phyloP scores from a whole-genome alignment of 495 filamentous ascomycete species.

The Sporormia fimetaria region DNA sequence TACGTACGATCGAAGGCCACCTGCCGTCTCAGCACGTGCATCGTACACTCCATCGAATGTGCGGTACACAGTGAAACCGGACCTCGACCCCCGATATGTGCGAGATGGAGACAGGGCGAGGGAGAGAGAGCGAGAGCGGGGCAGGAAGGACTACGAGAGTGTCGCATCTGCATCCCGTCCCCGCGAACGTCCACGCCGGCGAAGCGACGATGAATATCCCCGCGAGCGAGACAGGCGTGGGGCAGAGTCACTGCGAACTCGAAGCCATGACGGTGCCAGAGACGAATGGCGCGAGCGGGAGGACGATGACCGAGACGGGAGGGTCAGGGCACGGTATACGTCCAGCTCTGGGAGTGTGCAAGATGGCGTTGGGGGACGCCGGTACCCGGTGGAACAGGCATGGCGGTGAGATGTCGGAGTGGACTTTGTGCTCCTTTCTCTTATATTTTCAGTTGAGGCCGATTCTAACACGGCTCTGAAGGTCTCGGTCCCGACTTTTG shows the following conservation, averaged over 20 bases:
- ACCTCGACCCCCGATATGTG: slow-evolving; percentile 4
- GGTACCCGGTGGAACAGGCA: slow-evolving; percentile 17
- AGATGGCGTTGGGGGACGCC: slow-evolving; percentile 14
- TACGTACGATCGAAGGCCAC: slow-evolving; percentile 16
- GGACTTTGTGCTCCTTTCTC: background rate
- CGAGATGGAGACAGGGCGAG: background rate
- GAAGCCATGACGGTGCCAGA: slow-evolving; percentile 9
- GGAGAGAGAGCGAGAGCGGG: slow-evolving; percentile 1
- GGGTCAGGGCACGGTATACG: slow-evolving; percentile 4
- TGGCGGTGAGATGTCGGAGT: slow-evolving; percentile 6
- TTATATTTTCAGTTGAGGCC: too few relatives aligned
- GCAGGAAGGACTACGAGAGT: slow-evolving; percentile 1
- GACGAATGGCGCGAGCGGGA: slow-evolving; percentile 8
- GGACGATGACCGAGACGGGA: slow-evolving; percentile 3
- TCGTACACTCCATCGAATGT: slow-evolving; percentile 5
- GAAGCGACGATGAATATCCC: slow-evolving; percentile 3
- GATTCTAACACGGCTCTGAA: too few relatives aligned
- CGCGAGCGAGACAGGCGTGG: background rate
- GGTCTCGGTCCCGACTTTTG: too few relatives aligned
- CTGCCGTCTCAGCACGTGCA: slow-evolving; percentile 1
- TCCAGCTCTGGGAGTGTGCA: slow-evolving; percentile 8
- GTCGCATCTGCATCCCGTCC: background rate
- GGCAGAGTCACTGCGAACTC: slow-evolving; percentile 1
- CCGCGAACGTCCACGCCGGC: background rate
- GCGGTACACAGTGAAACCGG: slow-evolving; percentile 12